Evolutionary conservation across 352 stramenopile genomes (phyloP), one percentile per base, ranked within the genome.

Genomic region (Phytophthora uliginosa): DNA sequence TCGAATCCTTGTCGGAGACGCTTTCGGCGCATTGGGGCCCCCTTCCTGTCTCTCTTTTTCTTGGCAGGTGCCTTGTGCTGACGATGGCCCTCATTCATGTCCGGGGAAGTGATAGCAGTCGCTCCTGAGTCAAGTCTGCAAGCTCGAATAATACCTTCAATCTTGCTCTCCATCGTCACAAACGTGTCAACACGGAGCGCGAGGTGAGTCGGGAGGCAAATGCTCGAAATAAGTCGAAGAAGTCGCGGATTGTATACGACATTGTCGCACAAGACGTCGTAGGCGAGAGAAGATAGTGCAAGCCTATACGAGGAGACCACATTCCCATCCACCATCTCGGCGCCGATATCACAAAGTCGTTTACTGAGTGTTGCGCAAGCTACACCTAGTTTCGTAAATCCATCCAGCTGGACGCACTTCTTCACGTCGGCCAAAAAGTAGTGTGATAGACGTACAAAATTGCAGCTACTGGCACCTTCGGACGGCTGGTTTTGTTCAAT

Each of bases 211-310:
- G 81, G 71, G 5, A 90, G 58, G 42, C 73, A 81, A 33, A 90
- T 77, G 38, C 52, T 74, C 24, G 91, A 60, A 7, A 93, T 67
- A 22, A 78, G 64, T 52, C 82, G 84, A 58, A 95, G 73, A 10
- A 94, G 73, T 17, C 77, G 81, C 15, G 71, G 58, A 33, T 91
- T 86, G 62, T 89, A 85, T 15, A 95, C 82, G 7, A 88, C 82
- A 60, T 95, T 86, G 7, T 92, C 84, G 47, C 85, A 91, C 54
- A 95, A 38, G 13, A 91, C 66, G 28, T 73, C 71, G 50, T 91
- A 91, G 4, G 73, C 80, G 24, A 76, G 22, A 1, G 53, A 68
- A 33, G 72, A 85, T 15, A 82, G 59, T 20, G n/a, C 38, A 53
- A 61, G 22, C 28, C 42, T 53, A 10, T 74, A 59, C 33, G 63